Evolutionary conservation across 192 early-diverging fungal species (phyloP).

Genomic region (Bifiguratus adelaidae): DNA sequence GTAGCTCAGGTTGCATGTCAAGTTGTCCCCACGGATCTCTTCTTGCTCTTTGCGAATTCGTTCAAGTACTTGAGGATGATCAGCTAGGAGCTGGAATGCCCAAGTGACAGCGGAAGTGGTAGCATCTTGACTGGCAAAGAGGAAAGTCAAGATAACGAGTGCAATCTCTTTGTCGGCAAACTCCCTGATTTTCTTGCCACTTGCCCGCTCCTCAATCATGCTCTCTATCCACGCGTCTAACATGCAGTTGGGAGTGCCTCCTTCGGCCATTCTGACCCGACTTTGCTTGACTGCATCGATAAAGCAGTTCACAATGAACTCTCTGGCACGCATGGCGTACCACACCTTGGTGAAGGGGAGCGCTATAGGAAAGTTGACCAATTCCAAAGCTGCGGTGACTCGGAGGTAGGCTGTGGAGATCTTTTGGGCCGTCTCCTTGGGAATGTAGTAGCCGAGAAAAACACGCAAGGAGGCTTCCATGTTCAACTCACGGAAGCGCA

Average conservation of each 20-base stretch:
- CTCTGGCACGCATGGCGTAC: conserved; percentile 23
- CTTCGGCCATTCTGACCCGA: conserved; percentile 15
- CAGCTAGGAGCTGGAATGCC: conserved; percentile 28
- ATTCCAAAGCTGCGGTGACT: conserved; percentile 30
- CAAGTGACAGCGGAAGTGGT: conserved; percentile 31
- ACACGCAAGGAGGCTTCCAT: conserved; percentile 30
- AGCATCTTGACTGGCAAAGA: conserved; percentile 33
- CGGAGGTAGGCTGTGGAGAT: conserved; percentile 29
- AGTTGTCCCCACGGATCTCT: conserved; percentile 7
- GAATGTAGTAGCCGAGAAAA: conserved; percentile 23
- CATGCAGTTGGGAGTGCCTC: conserved; percentile 16
- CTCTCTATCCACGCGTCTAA: conserved; percentile 24
- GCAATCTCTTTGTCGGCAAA: conserved; percentile 25
- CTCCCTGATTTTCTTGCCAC: conserved; percentile 10
- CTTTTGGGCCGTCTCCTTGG: conserved; percentile 12
- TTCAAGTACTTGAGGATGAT: conserved; percentile 28
- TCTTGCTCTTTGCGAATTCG: conserved; percentile 20
- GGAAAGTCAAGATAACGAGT: conserved; percentile 28
- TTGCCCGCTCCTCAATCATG: conserved; percentile 9
- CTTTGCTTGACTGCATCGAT: conserved; percentile 20
- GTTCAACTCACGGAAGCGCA: conserved; percentile 28
- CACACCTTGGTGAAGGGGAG: conserved; percentile 32
- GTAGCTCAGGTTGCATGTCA: conserved; percentile 3
- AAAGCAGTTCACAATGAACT: conserved; percentile 29
- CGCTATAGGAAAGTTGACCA: conserved; percentile 31